Evolutionary conservation across 1,284 basidiomycete genomes (phyloP).

Genomic region (Ceratobasidium sp.): DNA sequence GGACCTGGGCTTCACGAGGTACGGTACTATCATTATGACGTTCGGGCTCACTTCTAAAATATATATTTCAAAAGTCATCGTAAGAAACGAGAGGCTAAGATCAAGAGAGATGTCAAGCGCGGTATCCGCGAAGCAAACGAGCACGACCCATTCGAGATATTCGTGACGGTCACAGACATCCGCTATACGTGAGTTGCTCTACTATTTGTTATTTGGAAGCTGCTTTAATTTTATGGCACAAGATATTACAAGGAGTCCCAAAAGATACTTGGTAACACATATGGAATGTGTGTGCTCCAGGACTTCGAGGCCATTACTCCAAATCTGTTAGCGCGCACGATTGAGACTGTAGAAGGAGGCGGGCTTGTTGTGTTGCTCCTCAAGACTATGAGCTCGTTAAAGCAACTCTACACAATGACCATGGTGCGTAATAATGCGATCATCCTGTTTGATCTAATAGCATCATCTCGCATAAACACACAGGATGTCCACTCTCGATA

Average conservation of each 20-base stretch:
- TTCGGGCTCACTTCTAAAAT: slow-evolving; percentile 5
- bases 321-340: slow-evolving; percentile 95
- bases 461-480: background rate
- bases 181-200: slow-evolving; percentile 83
- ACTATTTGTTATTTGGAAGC: background rate
- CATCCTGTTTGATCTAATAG: slow-evolving; percentile 1
- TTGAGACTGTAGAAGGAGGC: slow-evolving; percentile 98
- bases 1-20: slow-evolving; percentile 94
- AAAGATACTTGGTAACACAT: slow-evolving; percentile 97
- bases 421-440: slow-evolving; percentile 76
- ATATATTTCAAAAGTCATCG: slow-evolving; percentile 75
- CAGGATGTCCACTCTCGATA: slow-evolving; percentile 96
- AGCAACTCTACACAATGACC: slow-evolving; percentile 94
- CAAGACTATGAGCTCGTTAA: slow-evolving; percentile 95
- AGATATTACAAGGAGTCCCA: slow-evolving; percentile 94
- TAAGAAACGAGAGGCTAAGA: slow-evolving; percentile 96
- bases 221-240: slow-evolving; percentile 30
- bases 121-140: slow-evolving; percentile 95
- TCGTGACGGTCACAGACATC: slow-evolving; percentile 98
- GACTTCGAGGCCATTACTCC: slow-evolving; percentile 99
- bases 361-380: slow-evolving; percentile 93
- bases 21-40: slow-evolving; percentile 53
- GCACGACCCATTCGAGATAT: slow-evolving; percentile 97
- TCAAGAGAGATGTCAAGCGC: slow-evolving; percentile 94
- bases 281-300: slow-evolving; percentile 97